These are phyloP conservation scores for Auricularia sp. DNA, from an alignment of 768 basidiomycete genomes.

Conservation along the genomic window DNA sequence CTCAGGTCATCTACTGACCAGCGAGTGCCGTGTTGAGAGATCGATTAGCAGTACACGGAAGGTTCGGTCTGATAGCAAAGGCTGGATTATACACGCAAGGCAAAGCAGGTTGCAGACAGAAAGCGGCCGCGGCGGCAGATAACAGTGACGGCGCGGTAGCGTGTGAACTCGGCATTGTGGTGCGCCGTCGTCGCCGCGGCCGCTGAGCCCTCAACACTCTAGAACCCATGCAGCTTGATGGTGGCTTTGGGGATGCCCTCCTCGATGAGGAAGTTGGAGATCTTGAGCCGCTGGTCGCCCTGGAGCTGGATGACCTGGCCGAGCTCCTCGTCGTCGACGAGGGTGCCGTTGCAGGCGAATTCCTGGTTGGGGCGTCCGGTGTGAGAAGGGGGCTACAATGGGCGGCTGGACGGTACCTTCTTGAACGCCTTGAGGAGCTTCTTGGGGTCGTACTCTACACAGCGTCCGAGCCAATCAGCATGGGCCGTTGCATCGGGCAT, in stretches of 20 bases:
- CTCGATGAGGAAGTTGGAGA: constrained; percentile 75
- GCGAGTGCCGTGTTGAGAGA: no score
- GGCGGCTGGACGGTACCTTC: constrained; percentile 48
- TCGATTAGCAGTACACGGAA: neutral
- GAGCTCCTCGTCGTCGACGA: constrained; percentile 91
- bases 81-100: neutral
- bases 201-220: constrained; percentile 15
- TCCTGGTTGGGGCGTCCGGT: constrained; percentile 39
- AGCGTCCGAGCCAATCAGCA: constrained; percentile 1
- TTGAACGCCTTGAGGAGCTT: constrained; percentile 98
- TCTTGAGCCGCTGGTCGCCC: constrained; percentile 92
- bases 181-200: neutral
- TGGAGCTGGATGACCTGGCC: constrained; percentile 98
- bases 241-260: constrained; percentile 67
- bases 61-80: neutral
- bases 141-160: neutral
- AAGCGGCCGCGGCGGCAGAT: neutral
- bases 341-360: constrained; percentile 96
- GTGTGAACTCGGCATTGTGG: neutral
- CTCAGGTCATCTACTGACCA: constrained; percentile 40
- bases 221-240: constrained; percentile 88
- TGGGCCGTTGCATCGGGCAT: constrained; percentile 8
- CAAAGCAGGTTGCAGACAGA: neutral
- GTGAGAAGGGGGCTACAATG: neutral
- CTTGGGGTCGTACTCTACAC: constrained; percentile 86